Percentiles rank a stretch among this genome's conserved stretches.
phyloP scores from a whole-genome alignment of 352 stramenopile species.

The Phytophthora chlamydospora region DNA sequence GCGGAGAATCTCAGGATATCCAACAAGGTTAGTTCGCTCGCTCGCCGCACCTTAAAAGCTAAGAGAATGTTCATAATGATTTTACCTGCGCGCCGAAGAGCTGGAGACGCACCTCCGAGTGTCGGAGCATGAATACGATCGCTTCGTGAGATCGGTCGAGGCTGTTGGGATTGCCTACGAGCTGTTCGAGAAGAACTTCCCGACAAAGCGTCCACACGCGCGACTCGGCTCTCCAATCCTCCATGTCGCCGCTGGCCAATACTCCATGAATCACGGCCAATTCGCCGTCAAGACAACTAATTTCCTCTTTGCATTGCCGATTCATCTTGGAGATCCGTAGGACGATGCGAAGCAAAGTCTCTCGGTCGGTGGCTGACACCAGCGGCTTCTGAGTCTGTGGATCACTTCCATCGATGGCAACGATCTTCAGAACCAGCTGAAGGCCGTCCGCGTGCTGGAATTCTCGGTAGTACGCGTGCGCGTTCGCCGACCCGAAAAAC shows the following conservation, averaged over 20 bases:
- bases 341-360: constrained; percentile 45
- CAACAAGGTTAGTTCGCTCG: constrained; percentile 5
- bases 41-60: not conserved
- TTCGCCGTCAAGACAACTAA: constrained; percentile 54
- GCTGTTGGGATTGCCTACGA: constrained; percentile 50
- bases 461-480: constrained; percentile 48
- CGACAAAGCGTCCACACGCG: constrained; percentile 43
- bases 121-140: constrained; percentile 53
- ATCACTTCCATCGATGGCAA: constrained; percentile 29
- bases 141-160: constrained; percentile 32
- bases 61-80: not conserved
- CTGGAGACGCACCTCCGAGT: constrained; percentile 37
- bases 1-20: constrained; percentile 44
- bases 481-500: constrained; percentile 50
- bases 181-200: constrained; percentile 61
- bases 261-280: constrained; percentile 48
- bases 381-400: constrained; percentile 15
- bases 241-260: constrained; percentile 29
- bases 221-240: constrained; percentile 18
- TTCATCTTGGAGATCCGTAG: constrained; percentile 49
- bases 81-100: constrained; percentile 64
- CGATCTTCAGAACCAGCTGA: constrained; percentile 47
- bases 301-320: constrained; percentile 48
- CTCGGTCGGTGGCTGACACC: constrained; percentile 31
- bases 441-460: constrained; percentile 65